Conservation (phyloP, 768 basidiomycete species). For the Collybia sordida region DNA sequence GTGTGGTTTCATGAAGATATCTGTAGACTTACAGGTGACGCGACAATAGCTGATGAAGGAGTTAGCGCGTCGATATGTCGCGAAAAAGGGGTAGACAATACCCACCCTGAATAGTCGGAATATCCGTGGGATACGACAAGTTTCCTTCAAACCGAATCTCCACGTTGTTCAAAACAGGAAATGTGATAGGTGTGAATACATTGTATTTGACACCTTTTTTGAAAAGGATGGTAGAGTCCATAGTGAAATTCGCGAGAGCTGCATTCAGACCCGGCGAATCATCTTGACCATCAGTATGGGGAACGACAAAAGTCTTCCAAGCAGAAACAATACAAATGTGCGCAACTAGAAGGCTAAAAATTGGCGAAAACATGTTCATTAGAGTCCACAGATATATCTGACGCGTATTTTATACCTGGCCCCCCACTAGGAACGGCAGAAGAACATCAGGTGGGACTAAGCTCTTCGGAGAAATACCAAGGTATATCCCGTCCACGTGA, state of each 20-base stretch:
- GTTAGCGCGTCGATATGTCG: neutral
- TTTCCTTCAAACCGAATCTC: slow-evolving; percentile 60
- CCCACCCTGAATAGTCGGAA: slow-evolving; percentile 49
- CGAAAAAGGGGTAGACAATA: neutral
- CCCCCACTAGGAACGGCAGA: neutral
- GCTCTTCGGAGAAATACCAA: slow-evolving; percentile 2
- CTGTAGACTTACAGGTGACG: slow-evolving; percentile 36
- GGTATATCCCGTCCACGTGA: neutral
- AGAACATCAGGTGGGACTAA: too few species aligned
- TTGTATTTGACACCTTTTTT: slow-evolving; percentile 58
- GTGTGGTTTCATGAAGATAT: neutral
- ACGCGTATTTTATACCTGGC: neutral
- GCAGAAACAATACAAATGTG: slow-evolving; percentile 24
- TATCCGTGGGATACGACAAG: slow-evolving; percentile 51
- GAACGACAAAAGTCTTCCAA: slow-evolving; percentile 52
- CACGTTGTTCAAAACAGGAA: slow-evolving; percentile 54
- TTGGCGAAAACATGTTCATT: slow-evolving; percentile 7
- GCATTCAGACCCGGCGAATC: slow-evolving; percentile 50
- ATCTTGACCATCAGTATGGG: slow-evolving; percentile 45
- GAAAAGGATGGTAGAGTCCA: slow-evolving; percentile 56
- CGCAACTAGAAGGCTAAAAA: slow-evolving; percentile 18
- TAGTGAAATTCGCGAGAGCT: slow-evolving; percentile 38
- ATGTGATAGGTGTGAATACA: slow-evolving; percentile 58
- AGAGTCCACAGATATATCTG: neutral
- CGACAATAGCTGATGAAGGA: slow-evolving; percentile 36